These are phyloP conservation scores for Sporormia fimetaria DNA, from an alignment of 495 filamentous ascomycete genomes.

Conservation along the genomic window DNA sequence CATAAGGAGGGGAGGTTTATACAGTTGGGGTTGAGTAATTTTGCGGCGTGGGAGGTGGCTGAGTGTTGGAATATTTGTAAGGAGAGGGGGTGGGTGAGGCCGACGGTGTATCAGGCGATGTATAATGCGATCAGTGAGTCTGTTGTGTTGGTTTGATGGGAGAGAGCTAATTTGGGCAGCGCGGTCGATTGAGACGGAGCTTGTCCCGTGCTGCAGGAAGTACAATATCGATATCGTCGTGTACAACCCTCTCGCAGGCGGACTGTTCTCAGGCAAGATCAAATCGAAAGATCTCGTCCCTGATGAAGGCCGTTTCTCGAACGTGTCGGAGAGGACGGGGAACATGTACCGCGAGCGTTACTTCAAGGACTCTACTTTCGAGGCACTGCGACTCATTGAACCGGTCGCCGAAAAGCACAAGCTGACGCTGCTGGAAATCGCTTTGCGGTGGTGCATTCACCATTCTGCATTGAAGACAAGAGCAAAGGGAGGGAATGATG, in stretches of 20 bases:
- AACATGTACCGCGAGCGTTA: conserved; percentile 64
- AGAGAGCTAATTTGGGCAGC: conserved; percentile 17
- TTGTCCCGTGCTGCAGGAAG: conserved; percentile 67
- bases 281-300: conserved; percentile 45
- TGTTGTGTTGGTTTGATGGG: too few relatives aligned
- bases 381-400: conserved; percentile 63
- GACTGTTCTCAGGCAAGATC: conserved; percentile 77
- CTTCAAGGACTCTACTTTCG: conserved; percentile 68
- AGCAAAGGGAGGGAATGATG: conserved; percentile 52
- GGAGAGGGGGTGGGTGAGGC: conserved; percentile 61
- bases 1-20: conserved; percentile 86
- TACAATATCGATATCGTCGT: conserved; percentile 80
- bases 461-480: conserved; percentile 59
- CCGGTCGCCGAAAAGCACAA: conserved; percentile 60
- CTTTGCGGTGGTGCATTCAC: conserved; percentile 22
- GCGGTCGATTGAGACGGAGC: conserved; percentile 67
- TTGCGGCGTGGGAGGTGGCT: conserved; percentile 80
- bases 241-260: conserved; percentile 85
- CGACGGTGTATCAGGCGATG: conserved; percentile 56
- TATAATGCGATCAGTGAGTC: conserved; percentile 49
- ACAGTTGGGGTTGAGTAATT: conserved; percentile 71
- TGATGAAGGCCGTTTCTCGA: conserved; percentile 56
- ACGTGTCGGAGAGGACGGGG: conserved; percentile 41
- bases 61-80: conserved; percentile 77
- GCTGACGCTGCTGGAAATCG: conserved; percentile 40